A percentile compares a stretch with the other conserved stretches of the same genome.
Evolutionary conservation across 2,329 filamentous ascomycete species (phyloP).

Genomic region (Thermoascus crustaceus): DNA sequence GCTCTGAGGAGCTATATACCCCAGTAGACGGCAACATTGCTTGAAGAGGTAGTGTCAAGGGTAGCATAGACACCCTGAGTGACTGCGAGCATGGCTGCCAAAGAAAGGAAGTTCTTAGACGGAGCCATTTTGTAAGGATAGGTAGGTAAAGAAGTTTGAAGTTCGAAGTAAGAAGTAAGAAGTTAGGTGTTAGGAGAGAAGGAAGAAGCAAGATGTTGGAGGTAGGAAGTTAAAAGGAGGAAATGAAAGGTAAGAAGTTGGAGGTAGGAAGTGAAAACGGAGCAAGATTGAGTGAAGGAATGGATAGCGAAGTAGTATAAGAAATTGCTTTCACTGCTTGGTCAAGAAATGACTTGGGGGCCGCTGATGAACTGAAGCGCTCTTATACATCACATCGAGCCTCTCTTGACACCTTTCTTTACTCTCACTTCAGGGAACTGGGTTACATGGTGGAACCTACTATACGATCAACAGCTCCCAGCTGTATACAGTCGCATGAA

Average conservation of each 20-base stretch:
- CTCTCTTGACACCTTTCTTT: too few species aligned
- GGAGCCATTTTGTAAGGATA: too few species aligned
- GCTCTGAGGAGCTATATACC: slow-evolving; percentile 33
- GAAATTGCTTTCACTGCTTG: too few species aligned
- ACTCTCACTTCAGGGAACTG: not conserved
- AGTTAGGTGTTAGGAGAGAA: too few species aligned
- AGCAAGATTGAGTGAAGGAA: not conserved
- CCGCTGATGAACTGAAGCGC: not conserved
- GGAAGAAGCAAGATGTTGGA: too few species aligned
- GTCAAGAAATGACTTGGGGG: not conserved
- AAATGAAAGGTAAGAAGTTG: not conserved
- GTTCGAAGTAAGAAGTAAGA: too few species aligned
- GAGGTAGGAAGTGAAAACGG: too few species aligned
- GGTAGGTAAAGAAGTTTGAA: too few species aligned
- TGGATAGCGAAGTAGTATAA: not conserved
- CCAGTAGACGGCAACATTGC: slow-evolving; percentile 61
- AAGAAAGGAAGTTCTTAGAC: too few species aligned
- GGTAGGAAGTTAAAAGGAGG: too few species aligned
- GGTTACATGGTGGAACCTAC: not conserved
- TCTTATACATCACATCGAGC: not conserved
- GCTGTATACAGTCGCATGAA: not conserved
- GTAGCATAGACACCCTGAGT: slow-evolving; percentile 26
- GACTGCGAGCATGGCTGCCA: not conserved
- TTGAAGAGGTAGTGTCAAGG: slow-evolving; percentile 37
- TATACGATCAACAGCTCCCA: not conserved